Evolutionary conservation across 139 green algal genomes (phyloP).

Genomic region (Desmodesmus armatus): DNA sequence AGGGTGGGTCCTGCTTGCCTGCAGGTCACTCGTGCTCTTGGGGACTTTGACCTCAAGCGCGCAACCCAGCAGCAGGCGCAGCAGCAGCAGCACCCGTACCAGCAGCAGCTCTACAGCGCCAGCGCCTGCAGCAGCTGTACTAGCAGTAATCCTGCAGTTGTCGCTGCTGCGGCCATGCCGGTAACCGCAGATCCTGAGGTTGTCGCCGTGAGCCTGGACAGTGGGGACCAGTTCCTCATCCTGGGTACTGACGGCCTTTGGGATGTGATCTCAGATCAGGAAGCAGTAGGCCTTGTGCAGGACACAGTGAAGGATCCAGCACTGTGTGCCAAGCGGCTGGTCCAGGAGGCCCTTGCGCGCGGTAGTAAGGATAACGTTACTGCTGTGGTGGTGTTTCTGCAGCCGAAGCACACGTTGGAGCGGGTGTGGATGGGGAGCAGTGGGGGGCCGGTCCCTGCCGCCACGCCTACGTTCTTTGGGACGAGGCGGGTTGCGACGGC

Average conservation of each 20-base stretch:
- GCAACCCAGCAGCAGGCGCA: background rate
- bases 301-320: conserved; percentile 61
- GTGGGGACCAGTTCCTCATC: conserved; percentile 86
- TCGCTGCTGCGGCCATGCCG: background rate
- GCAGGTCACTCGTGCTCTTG: conserved; percentile 81
- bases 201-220: conserved; percentile 54
- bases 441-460: conserved; percentile 3
- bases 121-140: background rate
- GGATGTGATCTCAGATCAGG: conserved; percentile 83
- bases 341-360: conserved; percentile 79
- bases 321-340: conserved; percentile 79
- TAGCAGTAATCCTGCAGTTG: background rate
- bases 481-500: conserved; percentile 2
- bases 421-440: conserved; percentile 49
- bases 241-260: conserved; percentile 92
- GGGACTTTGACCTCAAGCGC: conserved; percentile 88
- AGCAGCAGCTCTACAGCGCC: background rate
- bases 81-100: background rate
- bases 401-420: conserved; percentile 71
- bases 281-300: conserved; percentile 76
- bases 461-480: conserved; percentile 40
- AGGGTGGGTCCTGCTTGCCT: conserved; percentile 79
- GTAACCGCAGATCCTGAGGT: conserved; percentile 88
- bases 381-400: conserved; percentile 83
- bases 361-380: conserved; percentile 88